Evolutionary conservation across 148 eudicot species (phyloP), one percentile per base, ranked within the genome.

Genomic region (Simmondsia chinensis): DNA sequence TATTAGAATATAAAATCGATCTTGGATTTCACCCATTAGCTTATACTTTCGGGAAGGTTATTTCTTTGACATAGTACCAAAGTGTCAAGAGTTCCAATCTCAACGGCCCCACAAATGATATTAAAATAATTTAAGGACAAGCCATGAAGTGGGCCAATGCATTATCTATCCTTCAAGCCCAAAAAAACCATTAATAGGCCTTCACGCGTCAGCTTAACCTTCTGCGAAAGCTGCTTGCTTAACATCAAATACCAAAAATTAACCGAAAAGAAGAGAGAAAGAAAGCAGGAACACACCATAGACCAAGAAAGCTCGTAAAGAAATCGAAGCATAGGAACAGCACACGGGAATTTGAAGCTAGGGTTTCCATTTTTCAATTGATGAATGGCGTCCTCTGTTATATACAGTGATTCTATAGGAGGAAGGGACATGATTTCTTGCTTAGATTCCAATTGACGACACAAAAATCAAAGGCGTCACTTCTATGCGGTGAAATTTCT

Each of bases 251-350:
- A 16, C 18, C 50, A 7, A 42, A 10, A 9, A 33, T 20, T 12
- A 1, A 22, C 19, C 22, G 11, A 18, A 1, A 46, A 7, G 19
- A 9, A 37, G 0, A 20, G 21, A 5, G 17, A 33, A 7, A n/a
- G 10, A 23, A 23, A 17, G 14, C 5, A 4, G 6, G 7, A 16
- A 47, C 5, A 15, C 54, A 91, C 99, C 79, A 82, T 45, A n/a
- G 69, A 48, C 72, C 65, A 82, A 39, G 72, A 77, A 15, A 91
- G 99, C 61, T 91, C 94, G 21, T 60, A 91, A 30, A 82, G 72
- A 57, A 76, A 91, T 9, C 99, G 94, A 32, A 82, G 79, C 36
- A 55, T 43, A 0, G 79, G 67, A 9, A 70, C 83, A 2, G 80
- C 77, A 2, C 62, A 47, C 2, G 83, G 63, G 21, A 53, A 50